Conservation (phyloP, 306 rosid species). For the Erythrophleum fordii region DNA sequence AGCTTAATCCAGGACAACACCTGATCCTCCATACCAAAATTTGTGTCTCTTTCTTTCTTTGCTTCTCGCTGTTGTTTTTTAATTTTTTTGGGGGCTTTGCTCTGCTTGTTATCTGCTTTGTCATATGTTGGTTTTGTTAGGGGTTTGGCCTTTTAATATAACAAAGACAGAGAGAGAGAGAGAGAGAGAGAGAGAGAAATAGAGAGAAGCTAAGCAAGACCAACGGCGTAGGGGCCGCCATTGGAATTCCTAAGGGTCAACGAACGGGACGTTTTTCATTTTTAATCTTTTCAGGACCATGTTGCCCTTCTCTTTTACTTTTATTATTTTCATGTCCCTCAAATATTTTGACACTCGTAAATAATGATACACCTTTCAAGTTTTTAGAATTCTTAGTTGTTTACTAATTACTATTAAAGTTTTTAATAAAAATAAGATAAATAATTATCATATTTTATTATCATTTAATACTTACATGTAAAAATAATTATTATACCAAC, state of each 20-base stretch:
- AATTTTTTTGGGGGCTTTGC: too few relatives aligned
- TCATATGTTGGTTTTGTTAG: constrained; percentile 48
- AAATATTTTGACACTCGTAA: neutral
- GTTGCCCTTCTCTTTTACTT: constrained; percentile 43
- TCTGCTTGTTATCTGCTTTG: constrained; percentile 53
- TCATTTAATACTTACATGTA: too few relatives aligned
- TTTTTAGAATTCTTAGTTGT: too few relatives aligned
- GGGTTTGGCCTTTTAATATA: constrained; percentile 60
- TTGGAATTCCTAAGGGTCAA: constrained; percentile 78
- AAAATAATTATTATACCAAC: too few relatives aligned
- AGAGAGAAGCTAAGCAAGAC: constrained; percentile 51
- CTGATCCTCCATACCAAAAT: constrained; percentile 38
- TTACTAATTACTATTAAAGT: too few relatives aligned
- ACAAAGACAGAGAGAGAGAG: constrained; percentile 29
- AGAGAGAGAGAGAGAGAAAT: constrained; percentile 34
- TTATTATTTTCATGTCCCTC: constrained; percentile 37
- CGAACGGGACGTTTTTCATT: constrained; percentile 40
- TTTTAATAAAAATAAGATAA: too few relatives aligned
- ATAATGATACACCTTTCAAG: too few relatives aligned
- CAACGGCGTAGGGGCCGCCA: constrained; percentile 99
- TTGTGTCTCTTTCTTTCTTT: neutral
- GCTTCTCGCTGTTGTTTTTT: too few relatives aligned
- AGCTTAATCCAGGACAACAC: constrained; percentile 57
- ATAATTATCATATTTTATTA: too few relatives aligned
- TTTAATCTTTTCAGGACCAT: constrained; percentile 40